Conservation (phyloP, 1,284 basidiomycete species). For the Rhodotorula sp. region DNA sequence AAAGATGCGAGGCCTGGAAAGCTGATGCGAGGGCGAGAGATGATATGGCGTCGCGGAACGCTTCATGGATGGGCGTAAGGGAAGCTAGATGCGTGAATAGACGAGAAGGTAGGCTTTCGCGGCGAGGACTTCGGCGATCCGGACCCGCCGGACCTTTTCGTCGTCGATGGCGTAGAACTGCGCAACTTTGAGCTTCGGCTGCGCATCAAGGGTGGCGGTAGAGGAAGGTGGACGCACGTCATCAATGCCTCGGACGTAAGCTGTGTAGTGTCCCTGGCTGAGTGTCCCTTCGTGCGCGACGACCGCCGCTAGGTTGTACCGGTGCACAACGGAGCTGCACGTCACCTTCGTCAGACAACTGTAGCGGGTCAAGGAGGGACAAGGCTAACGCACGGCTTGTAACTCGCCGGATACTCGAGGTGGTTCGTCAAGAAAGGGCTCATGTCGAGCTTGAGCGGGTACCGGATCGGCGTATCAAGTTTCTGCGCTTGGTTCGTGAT, state of each 20-base stretch:
- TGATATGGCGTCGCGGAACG: no score
- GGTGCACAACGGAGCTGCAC: not conserved
- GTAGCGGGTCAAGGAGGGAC: conserved; percentile 49
- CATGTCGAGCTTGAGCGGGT: conserved; percentile 84
- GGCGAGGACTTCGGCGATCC: conserved; percentile 30
- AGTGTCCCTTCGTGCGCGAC: conserved; percentile 93
- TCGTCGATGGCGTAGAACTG: conserved; percentile 41
- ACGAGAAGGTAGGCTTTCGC: conserved; percentile 38
- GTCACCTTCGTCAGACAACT: not conserved
- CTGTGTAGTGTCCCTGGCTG: conserved; percentile 92
- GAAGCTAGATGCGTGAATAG: conserved; percentile 23
- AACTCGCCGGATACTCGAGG: conserved; percentile 35
- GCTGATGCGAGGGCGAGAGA: no score
- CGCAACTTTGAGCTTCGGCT: not conserved
- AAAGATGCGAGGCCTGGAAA: no score
- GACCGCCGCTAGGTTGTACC: conserved; percentile 87
- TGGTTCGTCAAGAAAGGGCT: conserved; percentile 70
- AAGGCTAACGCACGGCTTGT: conserved; percentile 14
- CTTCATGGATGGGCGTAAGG: no score
- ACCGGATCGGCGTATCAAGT: conserved; percentile 78
- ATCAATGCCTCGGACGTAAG: conserved; percentile 55
- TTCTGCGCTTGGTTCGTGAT: conserved; percentile 65
- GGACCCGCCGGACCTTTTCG: conserved; percentile 35
- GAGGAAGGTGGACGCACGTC: conserved; percentile 7
- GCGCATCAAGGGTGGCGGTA: no score